phyloP scores from a whole-genome alignment of 805 yeast species.

The Sugiyamaella mastotermitis region DNA sequence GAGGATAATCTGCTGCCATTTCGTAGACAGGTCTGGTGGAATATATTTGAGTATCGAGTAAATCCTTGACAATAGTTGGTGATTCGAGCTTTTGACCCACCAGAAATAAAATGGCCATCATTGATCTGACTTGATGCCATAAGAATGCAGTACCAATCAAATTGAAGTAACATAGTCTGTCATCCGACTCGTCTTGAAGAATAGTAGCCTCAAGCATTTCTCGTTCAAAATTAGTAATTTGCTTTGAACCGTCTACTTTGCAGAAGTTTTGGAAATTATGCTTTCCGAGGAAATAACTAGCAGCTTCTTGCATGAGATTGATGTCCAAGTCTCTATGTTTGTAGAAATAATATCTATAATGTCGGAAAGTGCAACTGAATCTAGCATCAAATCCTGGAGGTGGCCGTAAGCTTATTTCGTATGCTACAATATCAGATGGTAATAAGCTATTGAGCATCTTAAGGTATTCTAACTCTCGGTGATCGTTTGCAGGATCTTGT shows the following conservation, averaged over 20 bases:
- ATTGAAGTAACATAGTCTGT: slow-evolving; percentile 52
- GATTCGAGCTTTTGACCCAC: slow-evolving; percentile 75
- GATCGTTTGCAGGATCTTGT: slow-evolving; percentile 47
- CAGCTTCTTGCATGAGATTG: slow-evolving; percentile 63
- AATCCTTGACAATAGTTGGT: slow-evolving; percentile 48
- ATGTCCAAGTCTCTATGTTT: slow-evolving; percentile 44
- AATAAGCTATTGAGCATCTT: slow-evolving; percentile 66
- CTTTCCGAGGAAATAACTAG: slow-evolving; percentile 55
- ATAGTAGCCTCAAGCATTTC: slow-evolving; percentile 51
- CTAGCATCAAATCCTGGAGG: slow-evolving; percentile 84
- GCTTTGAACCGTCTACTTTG: slow-evolving; percentile 90
- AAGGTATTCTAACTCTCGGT: slow-evolving; percentile 68
- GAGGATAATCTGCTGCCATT: slow-evolving; percentile 86
- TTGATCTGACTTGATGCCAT: slow-evolving; percentile 98
- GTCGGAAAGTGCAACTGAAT: slow-evolving; percentile 81
- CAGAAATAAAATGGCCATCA: slow-evolving; percentile 76
- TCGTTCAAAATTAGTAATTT: slow-evolving; percentile 73
- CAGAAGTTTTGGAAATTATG: slow-evolving; percentile 95
- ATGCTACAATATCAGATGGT: slow-evolving; percentile 79
- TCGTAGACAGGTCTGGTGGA: slow-evolving; percentile 75
- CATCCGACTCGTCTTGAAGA: slow-evolving; percentile 22
- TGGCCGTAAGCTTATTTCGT: slow-evolving; percentile 76
- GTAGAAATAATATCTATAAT: slow-evolving; percentile 72
- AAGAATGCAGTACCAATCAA: slow-evolving; percentile 83
- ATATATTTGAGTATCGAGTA: slow-evolving; percentile 50